Evolutionary conservation across 495 filamentous ascomycete genomes (phyloP).

Genomic region (Evansstolkia leycettana): DNA sequence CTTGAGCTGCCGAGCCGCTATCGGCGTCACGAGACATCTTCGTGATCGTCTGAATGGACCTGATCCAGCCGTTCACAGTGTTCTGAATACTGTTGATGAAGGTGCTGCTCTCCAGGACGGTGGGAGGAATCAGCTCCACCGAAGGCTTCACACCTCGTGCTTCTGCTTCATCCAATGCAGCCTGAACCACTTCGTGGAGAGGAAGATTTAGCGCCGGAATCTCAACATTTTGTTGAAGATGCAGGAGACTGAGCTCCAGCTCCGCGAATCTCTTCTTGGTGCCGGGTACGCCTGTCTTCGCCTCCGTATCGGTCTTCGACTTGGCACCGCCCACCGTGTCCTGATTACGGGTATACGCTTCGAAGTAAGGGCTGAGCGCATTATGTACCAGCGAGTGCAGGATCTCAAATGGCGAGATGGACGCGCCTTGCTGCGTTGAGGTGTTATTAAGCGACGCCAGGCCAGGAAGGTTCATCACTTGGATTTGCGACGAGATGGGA

Average conservation of each 20-base stretch:
- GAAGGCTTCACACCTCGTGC: slow-evolving; percentile 50
- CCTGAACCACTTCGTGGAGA: slow-evolving; percentile 77
- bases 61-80: slow-evolving; percentile 92
- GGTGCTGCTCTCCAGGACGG: slow-evolving; percentile 65
- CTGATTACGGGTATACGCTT: slow-evolving; percentile 81
- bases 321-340: slow-evolving; percentile 51
- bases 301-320: slow-evolving; percentile 67
- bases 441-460: slow-evolving; percentile 50
- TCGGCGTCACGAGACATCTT: slow-evolving; percentile 82
- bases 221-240: slow-evolving; percentile 94
- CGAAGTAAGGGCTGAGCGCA: slow-evolving; percentile 85
- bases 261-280: slow-evolving; percentile 94
- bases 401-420: slow-evolving; percentile 78
- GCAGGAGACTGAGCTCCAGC: slow-evolving; percentile 74
- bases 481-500: slow-evolving; percentile 73
- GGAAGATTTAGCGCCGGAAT: slow-evolving; percentile 82
- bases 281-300: slow-evolving; percentile 88
- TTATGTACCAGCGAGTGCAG: slow-evolving; percentile 80
- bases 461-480: slow-evolving; percentile 84
- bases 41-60: slow-evolving; percentile 94
- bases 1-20: slow-evolving; percentile 82
- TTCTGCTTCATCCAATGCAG: slow-evolving; percentile 63
- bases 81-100: slow-evolving; percentile 92
- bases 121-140: slow-evolving; percentile 60
- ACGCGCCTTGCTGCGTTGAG: slow-evolving; percentile 51